Percentiles rank a stretch among this genome's conserved stretches.
phyloP scores from a whole-genome alignment of 768 basidiomycete genomes.

The Pholiota conissans region DNA sequence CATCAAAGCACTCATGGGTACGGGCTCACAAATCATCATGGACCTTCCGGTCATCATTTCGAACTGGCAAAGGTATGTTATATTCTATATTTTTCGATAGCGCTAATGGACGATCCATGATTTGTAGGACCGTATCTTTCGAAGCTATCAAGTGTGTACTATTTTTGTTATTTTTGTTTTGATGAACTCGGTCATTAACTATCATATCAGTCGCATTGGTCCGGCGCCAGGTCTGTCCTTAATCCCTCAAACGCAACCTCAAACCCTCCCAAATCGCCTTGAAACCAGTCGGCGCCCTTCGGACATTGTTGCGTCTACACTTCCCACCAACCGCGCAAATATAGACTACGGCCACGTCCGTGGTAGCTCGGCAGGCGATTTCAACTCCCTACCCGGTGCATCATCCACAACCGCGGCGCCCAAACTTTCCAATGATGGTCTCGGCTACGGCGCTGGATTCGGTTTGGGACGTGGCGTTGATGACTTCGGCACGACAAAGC shows the following conservation, averaged over 20 bases:
- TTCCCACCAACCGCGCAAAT: constrained; percentile 20
- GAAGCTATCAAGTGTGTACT: constrained; percentile 58
- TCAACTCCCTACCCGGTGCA: constrained; percentile 19
- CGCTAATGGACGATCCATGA: constrained; percentile 2
- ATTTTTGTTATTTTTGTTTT: constrained; percentile 18
- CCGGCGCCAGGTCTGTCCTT: constrained; percentile 47
- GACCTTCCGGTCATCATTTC: constrained; percentile 81
- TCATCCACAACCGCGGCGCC: background rate
- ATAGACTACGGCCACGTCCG: constrained; percentile 8
- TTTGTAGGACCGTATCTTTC: constrained; percentile 61
- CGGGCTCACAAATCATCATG: constrained; percentile 61
- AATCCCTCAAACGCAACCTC: constrained; percentile 23
- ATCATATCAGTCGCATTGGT: constrained; percentile 41
- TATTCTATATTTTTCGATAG: constrained; percentile 1
- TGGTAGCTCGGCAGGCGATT: constrained; percentile 10
- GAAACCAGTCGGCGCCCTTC: constrained; percentile 17
- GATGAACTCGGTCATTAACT: background rate
- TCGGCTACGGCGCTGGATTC: constrained; percentile 19
- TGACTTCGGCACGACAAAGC: constrained; percentile 17
- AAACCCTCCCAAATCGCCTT: constrained; percentile 8
- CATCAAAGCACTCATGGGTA: constrained; percentile 78
- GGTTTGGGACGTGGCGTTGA: constrained; percentile 14
- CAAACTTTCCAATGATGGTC: constrained; percentile 17
- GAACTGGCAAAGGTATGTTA: constrained; percentile 78
- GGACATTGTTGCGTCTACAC: constrained; percentile 18